phyloP scores from a whole-genome alignment of 805 yeast species.

The Candida pini region DNA sequence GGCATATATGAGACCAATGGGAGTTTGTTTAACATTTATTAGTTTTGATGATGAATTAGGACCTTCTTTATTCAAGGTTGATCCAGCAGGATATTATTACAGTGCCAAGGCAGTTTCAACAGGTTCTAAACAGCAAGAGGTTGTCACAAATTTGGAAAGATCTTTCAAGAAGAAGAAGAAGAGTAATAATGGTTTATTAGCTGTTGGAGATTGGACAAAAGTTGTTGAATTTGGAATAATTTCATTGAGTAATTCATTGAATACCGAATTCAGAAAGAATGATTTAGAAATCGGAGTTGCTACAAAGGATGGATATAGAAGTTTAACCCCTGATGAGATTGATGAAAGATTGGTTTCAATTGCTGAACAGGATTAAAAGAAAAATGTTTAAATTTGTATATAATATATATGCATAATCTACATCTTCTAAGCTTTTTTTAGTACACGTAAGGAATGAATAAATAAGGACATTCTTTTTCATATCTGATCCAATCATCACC shows the following conservation, averaged over 20 bases:
- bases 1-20: constrained; percentile 97
- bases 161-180: constrained; percentile 73
- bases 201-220: constrained; percentile 79
- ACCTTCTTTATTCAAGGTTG: constrained; percentile 86
- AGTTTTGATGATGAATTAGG: constrained; percentile 88
- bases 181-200: constrained; percentile 39
- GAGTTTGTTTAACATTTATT: constrained; percentile 85
- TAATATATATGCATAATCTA: neutral
- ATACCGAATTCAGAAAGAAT: constrained; percentile 89
- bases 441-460: constrained; percentile 83
- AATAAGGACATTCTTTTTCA: constrained; percentile 80
- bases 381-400: neutral
- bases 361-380: constrained; percentile 86
- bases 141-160: constrained; percentile 84
- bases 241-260: constrained; percentile 78
- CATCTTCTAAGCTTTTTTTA: constrained; percentile 23
- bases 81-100: constrained; percentile 94
- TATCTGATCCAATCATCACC: constrained; percentile 93
- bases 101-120: constrained; percentile 91
- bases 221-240: constrained; percentile 88
- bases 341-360: constrained; percentile 91
- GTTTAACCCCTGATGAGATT: constrained; percentile 77
- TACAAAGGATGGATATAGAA: constrained; percentile 59
- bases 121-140: constrained; percentile 97
- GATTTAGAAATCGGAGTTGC: constrained; percentile 95